A percentile compares a stretch with the other conserved stretches of the same genome.
Evolutionary conservation across 306 rosid species (phyloP).

Genomic region (Amphicarpaea edgeworthii): DNA sequence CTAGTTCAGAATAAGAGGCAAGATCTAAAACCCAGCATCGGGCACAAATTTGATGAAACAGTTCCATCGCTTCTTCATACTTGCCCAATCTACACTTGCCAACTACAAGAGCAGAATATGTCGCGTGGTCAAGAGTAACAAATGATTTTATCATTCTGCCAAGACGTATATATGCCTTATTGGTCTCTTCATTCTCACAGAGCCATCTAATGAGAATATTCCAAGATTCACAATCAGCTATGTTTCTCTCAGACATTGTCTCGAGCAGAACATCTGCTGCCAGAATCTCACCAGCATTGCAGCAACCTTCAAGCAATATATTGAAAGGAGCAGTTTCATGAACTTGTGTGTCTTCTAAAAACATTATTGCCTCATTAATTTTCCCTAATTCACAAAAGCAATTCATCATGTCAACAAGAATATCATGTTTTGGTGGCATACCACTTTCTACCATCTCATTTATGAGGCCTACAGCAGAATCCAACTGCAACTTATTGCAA

Average conservation of each 20-base stretch:
- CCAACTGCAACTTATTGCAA: slow-evolving; percentile 66
- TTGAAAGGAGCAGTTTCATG: slow-evolving; percentile 72
- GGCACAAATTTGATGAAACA: slow-evolving; percentile 49
- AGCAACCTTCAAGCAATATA: slow-evolving; percentile 78
- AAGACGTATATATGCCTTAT: slow-evolving; percentile 67
- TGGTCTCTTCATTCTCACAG: slow-evolving; percentile 63
- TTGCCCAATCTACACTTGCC: slow-evolving; percentile 71
- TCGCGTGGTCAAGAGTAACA: slow-evolving; percentile 57
- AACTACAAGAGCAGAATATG: slow-evolving; percentile 76
- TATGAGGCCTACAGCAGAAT: slow-evolving; percentile 56
- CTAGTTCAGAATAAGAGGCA: slow-evolving; percentile 68
- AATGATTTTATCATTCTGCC: slow-evolving; percentile 72
- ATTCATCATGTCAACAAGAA: slow-evolving; percentile 55
- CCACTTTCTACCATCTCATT: slow-evolving; percentile 67
- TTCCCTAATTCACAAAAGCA: slow-evolving; percentile 70
- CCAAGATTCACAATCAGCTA: slow-evolving; percentile 75
- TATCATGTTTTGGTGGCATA: slow-evolving; percentile 42
- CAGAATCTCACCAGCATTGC: slow-evolving; percentile 59
- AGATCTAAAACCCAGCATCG: slow-evolving; percentile 74
- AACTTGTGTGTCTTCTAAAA: slow-evolving; percentile 65
- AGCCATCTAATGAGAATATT: slow-evolving; percentile 72
- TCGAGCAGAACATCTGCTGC: slow-evolving; percentile 61
- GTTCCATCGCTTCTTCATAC: slow-evolving; percentile 64
- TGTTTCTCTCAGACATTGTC: slow-evolving; percentile 62
- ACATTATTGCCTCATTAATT: slow-evolving; percentile 67